phyloP scores from a whole-genome alignment of 2,329 filamentous ascomycete genomes.

The Paradendryphiella salina region DNA sequence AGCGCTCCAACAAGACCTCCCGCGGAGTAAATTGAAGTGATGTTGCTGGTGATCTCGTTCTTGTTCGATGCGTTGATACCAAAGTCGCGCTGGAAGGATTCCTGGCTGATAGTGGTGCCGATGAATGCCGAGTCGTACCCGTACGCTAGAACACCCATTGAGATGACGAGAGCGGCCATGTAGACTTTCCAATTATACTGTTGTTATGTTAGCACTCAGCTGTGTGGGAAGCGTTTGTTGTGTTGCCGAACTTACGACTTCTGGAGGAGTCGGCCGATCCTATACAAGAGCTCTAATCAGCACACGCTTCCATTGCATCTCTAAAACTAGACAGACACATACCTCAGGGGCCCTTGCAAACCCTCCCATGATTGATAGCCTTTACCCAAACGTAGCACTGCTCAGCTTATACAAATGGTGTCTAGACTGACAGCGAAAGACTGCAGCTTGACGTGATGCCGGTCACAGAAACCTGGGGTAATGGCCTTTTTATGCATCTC shows the following conservation, averaged over 20 bases:
- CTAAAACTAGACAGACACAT: background rate
- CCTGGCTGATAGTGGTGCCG: conserved; percentile 57
- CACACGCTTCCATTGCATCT: background rate
- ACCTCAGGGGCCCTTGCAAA: conserved; percentile 54
- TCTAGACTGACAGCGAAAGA: background rate
- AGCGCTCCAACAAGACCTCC: conserved; percentile 60
- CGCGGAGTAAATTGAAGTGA: conserved; percentile 55
- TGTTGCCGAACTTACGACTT: conserved; percentile 47
- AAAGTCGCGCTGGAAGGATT: conserved; percentile 55
- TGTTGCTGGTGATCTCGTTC: conserved; percentile 52
- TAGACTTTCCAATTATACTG: conserved; percentile 58
- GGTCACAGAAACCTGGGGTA: conserved; percentile 29
- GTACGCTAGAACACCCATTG: conserved; percentile 53
- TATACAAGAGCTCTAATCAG: background rate
- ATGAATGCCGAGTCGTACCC: conserved; percentile 59
- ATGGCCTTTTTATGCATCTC: conserved; percentile 24
- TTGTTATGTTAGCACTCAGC: conserved; percentile 6
- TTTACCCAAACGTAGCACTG: too few relatives aligned
- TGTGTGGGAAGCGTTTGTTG: background rate
- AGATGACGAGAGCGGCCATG: conserved; percentile 53
- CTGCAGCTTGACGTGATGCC: conserved; percentile 12
- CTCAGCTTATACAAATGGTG: too few relatives aligned
- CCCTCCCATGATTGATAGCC: conserved; percentile 35
- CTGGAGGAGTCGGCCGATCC: conserved; percentile 59
- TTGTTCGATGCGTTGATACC: conserved; percentile 38